Evolutionary conservation across 345 rosid genomes (phyloP).

Genomic region (Garcia nutans): DNA sequence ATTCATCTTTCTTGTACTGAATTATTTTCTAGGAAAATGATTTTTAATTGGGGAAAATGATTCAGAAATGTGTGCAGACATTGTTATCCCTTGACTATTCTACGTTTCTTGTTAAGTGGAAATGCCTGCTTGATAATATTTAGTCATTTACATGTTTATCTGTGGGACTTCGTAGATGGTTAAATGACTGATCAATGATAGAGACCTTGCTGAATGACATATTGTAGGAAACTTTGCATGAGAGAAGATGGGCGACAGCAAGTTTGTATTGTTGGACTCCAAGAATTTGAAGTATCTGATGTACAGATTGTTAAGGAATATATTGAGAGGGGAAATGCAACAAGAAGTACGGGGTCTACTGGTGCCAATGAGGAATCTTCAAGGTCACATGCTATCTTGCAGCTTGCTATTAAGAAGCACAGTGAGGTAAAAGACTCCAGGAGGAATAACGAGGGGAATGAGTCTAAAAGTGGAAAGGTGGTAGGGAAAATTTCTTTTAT

Average conservation of each 20-base stretch:
- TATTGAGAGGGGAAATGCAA: conserved; percentile 88
- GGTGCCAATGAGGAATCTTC: conserved; percentile 99
- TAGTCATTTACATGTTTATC: background rate
- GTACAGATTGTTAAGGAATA: conserved; percentile 89
- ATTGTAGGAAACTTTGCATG: conserved; percentile 87
- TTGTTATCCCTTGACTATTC: background rate
- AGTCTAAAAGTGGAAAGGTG: conserved; percentile 65
- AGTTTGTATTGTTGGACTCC: conserved; percentile 97
- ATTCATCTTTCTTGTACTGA: conserved; percentile 2
- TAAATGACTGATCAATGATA: background rate
- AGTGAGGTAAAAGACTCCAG: conserved; percentile 75
- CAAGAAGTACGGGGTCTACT: conserved; percentile 96
- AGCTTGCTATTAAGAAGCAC: conserved; percentile 89
- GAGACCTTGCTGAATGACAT: conserved; percentile 17
- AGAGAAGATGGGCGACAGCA: conserved; percentile 99
- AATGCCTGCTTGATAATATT: background rate
- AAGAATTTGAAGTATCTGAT: conserved; percentile 96
- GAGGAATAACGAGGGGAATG: conserved; percentile 75
- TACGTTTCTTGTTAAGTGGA: background rate
- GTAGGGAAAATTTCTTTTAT: conserved; percentile 97
- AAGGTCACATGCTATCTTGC: conserved; percentile 97
- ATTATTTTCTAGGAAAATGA: conserved; percentile 1
- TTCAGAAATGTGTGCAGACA: conserved; percentile 8
- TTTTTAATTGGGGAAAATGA: background rate
- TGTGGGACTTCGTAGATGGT: conserved; percentile 4